Conservation (phyloP, 176 grass and related monocot species). For the Thinopyrum elongatum region DNA sequence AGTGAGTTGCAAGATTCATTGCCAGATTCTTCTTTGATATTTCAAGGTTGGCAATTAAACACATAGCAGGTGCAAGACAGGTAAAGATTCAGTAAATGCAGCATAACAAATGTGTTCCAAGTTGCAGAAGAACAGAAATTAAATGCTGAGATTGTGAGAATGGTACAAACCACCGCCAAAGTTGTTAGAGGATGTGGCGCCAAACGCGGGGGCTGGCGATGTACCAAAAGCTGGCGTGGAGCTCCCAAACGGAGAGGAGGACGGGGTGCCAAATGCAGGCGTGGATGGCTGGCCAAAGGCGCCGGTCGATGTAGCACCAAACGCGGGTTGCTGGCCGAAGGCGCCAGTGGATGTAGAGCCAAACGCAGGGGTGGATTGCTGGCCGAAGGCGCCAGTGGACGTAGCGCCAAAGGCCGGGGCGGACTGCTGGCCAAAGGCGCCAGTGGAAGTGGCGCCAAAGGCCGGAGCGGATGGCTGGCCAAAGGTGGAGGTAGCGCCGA, state of each 20-base stretch:
- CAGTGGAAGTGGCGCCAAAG: slow-evolving; percentile 40
- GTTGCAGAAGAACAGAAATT: neutral
- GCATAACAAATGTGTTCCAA: neutral
- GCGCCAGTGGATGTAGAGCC: slow-evolving; percentile 58
- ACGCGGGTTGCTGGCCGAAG: slow-evolving; percentile 56
- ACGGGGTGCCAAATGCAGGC: slow-evolving; percentile 47
- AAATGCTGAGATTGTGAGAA: neutral
- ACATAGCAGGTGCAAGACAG: neutral
- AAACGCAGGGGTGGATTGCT: slow-evolving; percentile 47
- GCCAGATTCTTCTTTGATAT: neutral
- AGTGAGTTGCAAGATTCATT: neutral
- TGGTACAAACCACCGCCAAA: slow-evolving; percentile 47
- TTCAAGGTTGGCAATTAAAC: neutral
- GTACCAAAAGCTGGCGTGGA: slow-evolving; percentile 36
- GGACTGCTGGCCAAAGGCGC: slow-evolving; percentile 39
- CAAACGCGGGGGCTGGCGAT: slow-evolving; percentile 41
- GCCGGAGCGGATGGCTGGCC: slow-evolving; percentile 55
- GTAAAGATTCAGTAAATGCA: neutral
- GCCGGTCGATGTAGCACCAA: slow-evolving; percentile 52
- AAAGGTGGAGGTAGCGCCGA: slow-evolving; percentile 53
- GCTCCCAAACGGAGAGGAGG: slow-evolving; percentile 34
- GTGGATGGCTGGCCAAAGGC: slow-evolving; percentile 59
- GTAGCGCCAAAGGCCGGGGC: slow-evolving; percentile 27
- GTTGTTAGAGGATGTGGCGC: slow-evolving; percentile 46
- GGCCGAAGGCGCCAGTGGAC: neutral